Evolutionary conservation across 371 early-diverging fungal genomes (phyloP).

Genomic region (Mycotypha africana): DNA sequence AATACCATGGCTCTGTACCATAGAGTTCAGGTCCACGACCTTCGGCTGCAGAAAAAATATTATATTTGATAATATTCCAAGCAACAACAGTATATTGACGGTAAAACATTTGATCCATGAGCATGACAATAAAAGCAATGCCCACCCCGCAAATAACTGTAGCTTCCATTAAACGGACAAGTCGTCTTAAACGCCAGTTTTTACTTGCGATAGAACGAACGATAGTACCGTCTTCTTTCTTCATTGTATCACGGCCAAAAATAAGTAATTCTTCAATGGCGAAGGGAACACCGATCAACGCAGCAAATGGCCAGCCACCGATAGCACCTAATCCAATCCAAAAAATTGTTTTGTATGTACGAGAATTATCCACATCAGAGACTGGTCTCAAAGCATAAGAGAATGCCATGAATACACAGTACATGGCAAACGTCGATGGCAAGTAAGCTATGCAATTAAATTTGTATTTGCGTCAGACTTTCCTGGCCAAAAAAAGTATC

Average conservation of each 20-base stretch:
- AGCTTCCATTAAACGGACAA: constrained; percentile 34
- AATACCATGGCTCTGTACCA: constrained; percentile 93
- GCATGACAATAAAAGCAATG: constrained; percentile 48
- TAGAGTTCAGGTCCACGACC: constrained; percentile 81
- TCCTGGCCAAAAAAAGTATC: no score
- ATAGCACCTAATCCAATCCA: constrained; percentile 68
- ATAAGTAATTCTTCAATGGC: constrained; percentile 67
- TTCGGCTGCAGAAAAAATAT: constrained; percentile 66
- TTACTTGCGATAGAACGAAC: constrained; percentile 20
- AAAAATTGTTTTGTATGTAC: constrained; percentile 48
- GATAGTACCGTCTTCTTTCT: constrained; percentile 20
- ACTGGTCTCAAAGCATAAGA: constrained; percentile 57
- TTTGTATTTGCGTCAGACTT: no score
- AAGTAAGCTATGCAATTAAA: constrained; percentile 59
- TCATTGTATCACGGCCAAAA: constrained; percentile 34
- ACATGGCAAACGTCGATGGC: constrained; percentile 94
- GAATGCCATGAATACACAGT: constrained; percentile 69
- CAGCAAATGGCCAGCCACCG: constrained; percentile 90
- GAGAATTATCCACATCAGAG: constrained; percentile 36
- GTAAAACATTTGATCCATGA: constrained; percentile 79
- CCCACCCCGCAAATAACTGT: constrained; percentile 16
- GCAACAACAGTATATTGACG: constrained; percentile 66
- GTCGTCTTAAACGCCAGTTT: constrained; percentile 41
- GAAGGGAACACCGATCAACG: constrained; percentile 73
- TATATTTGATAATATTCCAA: constrained; percentile 86